phyloP scores from a whole-genome alignment of 768 basidiomycete genomes.

The Tulasnella sp. region DNA sequence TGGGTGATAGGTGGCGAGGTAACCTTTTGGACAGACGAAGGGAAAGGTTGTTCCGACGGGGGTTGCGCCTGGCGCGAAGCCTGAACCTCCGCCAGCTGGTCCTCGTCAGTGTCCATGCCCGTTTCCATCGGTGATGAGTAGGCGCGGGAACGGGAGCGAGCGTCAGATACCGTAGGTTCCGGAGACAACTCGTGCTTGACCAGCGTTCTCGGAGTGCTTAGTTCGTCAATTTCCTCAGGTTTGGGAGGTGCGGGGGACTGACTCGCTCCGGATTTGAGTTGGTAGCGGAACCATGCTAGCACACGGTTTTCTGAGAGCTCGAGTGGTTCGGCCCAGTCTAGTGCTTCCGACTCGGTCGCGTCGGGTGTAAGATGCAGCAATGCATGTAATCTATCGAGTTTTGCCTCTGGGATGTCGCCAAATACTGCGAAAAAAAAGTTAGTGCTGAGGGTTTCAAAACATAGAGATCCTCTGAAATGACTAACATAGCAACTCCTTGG shows the following conservation, averaged over 20 bases:
- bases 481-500: neutral
- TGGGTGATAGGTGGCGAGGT: neutral
- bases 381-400: neutral
- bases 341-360: neutral
- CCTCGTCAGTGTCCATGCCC: neutral
- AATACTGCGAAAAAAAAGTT: neutral
- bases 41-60: neutral
- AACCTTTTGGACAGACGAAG: neutral
- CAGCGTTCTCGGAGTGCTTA: neutral
- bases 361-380: neutral
- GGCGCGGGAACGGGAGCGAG: neutral
- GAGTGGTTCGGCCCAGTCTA: neutral
- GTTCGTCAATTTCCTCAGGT: neutral
- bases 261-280: neutral
- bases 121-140: neutral
- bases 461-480: neutral
- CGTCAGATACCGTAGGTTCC: neutral
- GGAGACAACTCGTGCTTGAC: slow-evolving; percentile 1
- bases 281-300: neutral
- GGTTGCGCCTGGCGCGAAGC: neutral
- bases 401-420: neutral
- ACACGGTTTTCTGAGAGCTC: neutral
- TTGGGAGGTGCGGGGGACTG: neutral
- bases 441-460: neutral
- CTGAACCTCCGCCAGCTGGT: neutral